These are phyloP conservation scores for Colletotrichum spinosum DNA, from an alignment of 2,329 filamentous ascomycete genomes.

Conservation along the genomic window DNA sequence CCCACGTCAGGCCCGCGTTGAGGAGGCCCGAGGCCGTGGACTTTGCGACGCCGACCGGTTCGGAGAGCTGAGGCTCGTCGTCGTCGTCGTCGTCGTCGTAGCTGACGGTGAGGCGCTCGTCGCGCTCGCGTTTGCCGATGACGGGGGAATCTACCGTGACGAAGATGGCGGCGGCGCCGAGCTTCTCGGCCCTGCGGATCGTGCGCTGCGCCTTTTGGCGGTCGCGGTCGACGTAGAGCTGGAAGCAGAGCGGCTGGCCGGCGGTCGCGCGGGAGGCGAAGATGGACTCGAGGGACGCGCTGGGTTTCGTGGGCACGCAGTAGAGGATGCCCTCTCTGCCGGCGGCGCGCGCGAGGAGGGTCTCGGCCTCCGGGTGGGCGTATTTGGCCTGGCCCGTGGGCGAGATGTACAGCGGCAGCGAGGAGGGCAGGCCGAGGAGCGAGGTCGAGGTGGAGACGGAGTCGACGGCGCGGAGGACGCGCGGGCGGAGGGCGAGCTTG, in stretches of 20 bases:
- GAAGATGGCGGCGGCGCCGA: slow-evolving; percentile 64
- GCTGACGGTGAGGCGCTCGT: slow-evolving; percentile 59
- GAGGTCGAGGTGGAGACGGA: slow-evolving; percentile 65
- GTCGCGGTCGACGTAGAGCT: slow-evolving; percentile 71
- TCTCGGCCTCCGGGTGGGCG: slow-evolving; percentile 72
- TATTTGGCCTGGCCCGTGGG: slow-evolving; percentile 73
- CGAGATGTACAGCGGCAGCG: slow-evolving; percentile 70
- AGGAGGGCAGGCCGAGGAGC: slow-evolving; percentile 65
- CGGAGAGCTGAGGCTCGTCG: slow-evolving; percentile 45
- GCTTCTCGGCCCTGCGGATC: slow-evolving; percentile 56
- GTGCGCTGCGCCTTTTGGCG: slow-evolving; percentile 61
- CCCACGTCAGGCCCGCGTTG: slow-evolving; percentile 69
- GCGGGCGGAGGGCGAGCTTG: slow-evolving; percentile 77
- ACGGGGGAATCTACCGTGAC: slow-evolving; percentile 70
- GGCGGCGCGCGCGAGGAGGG: slow-evolving; percentile 10
- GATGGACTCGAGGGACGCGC: slow-evolving; percentile 12
- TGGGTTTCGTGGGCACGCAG: slow-evolving; percentile 34
- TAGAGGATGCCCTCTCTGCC: slow-evolving; percentile 29
- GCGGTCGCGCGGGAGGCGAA: slow-evolving; percentile 2
- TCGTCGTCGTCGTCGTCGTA: slow-evolving; percentile 41
- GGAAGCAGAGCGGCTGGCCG: slow-evolving; percentile 60
- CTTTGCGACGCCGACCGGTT: slow-evolving; percentile 57
- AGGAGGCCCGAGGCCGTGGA: slow-evolving; percentile 67
- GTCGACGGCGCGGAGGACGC: slow-evolving; percentile 84
- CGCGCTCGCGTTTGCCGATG: slow-evolving; percentile 64